phyloP scores from a whole-genome alignment of 2,329 filamentous ascomycete species.

The Ascochyta clinopodiicola region DNA sequence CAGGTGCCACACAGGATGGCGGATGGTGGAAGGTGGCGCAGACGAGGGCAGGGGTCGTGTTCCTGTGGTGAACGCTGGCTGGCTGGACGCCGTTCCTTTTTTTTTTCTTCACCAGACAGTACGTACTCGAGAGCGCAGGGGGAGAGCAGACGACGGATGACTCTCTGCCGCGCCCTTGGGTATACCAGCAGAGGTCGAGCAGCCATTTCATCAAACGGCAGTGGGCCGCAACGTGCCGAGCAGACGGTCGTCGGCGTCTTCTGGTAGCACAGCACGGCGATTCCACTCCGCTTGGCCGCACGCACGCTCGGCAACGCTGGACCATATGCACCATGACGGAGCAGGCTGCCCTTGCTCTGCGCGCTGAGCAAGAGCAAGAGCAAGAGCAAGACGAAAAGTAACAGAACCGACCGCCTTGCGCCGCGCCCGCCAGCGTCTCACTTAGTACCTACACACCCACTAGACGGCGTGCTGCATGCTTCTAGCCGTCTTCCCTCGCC shows the following conservation, averaged over 20 bases:
- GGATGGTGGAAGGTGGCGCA: constrained; percentile 12
- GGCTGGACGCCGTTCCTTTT: constrained; percentile 17
- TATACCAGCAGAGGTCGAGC: too few species aligned
- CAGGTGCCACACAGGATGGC: constrained; percentile 29
- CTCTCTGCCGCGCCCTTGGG: too few species aligned
- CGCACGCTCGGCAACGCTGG: constrained; percentile 27
- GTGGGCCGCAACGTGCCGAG: constrained; percentile 28
- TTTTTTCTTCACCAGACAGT: too few species aligned
- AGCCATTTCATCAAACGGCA: constrained; percentile 6
- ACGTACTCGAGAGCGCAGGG: too few species aligned
- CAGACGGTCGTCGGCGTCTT: constrained; percentile 23
- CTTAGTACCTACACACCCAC: constrained; percentile 13
- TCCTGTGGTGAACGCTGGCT: constrained; percentile 11
- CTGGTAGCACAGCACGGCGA: constrained; percentile 13
- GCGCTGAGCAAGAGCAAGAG: constrained; percentile 2
- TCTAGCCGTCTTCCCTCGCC: constrained; percentile 26
- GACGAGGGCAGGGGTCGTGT: constrained; percentile 14
- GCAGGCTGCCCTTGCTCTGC: constrained; percentile 18
- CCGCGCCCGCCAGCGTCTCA: constrained; percentile 26
- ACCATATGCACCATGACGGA: constrained; percentile 21
- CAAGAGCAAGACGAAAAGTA: too few species aligned
- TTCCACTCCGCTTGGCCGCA: constrained; percentile 17
- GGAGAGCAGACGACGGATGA: too few species aligned
- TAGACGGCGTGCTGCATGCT: constrained; percentile 26
- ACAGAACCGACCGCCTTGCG: constrained; percentile 9